Conservation (phyloP, 1,139 yeast species). For the Arxiozyma slooffiae region DNA sequence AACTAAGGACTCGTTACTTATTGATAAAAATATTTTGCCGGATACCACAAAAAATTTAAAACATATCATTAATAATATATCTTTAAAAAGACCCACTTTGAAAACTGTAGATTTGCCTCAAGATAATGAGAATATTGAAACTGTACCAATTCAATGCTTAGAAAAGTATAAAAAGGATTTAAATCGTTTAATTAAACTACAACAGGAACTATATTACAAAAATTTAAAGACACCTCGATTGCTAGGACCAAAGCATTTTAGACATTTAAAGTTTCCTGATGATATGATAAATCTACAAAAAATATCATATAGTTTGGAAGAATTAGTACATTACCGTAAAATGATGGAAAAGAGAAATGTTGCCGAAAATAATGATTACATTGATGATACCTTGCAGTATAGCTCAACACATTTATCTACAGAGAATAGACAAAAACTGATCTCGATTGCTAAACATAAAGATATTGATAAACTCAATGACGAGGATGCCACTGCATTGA, state of each 20-base stretch:
- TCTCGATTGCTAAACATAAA: constrained; percentile 3
- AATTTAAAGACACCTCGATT: constrained; percentile 13
- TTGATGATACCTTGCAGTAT: background rate
- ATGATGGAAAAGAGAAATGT: constrained; percentile 1
- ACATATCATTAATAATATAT: constrained; percentile 1
- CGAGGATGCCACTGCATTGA: constrained; percentile 3
- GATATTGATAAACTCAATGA: background rate
- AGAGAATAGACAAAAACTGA: background rate
- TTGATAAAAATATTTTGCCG: background rate
- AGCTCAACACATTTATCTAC: background rate
- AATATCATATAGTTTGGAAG: constrained; percentile 7
- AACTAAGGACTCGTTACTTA: background rate
- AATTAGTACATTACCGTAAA: constrained; percentile 4
- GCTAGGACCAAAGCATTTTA: constrained; percentile 14
- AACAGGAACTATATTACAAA: constrained; percentile 13
- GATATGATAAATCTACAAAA: constrained; percentile 13
- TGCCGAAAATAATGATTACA: background rate
- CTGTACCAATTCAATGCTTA: constrained; percentile 2
- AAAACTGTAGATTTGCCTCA: background rate
- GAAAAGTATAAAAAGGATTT: constrained; percentile 5
- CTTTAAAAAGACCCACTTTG: constrained; percentile 8
- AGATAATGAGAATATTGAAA: constrained; percentile 1
- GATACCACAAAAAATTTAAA: background rate
- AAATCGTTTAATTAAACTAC: constrained; percentile 10
- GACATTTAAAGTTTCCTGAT: constrained; percentile 17